Base-by-base conservation (phyloP, 2,329 filamentous ascomycete species). In the Aureobasidium zeae region DNA sequence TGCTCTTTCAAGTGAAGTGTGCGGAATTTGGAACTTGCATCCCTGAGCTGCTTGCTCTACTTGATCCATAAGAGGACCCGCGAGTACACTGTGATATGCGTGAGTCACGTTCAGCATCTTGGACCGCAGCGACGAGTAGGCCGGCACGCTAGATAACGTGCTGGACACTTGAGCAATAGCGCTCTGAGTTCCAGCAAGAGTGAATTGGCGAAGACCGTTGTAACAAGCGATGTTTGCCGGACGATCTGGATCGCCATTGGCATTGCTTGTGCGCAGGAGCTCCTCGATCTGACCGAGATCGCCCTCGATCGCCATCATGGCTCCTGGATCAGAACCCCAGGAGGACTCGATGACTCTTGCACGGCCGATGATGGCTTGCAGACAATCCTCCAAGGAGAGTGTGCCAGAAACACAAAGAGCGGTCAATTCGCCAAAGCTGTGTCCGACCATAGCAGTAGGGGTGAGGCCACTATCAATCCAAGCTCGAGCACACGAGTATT, bases 381-480 rank as follows among this genome's bases (percentile, higher is more conserved):
- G 2, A 11, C 5, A 10, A 11, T 63, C 60, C n/a, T 30, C 45
- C 3, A 47, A 52, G 2, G 58, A 54, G 2, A 66, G 31, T 2
- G 66, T 61, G 2, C 57, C 59, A 12, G 62, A 56, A 5, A 50
- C 51, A 38, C 57, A 42, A 2, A 67, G 44, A 5, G 64, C 64
- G 2, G 62, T 60, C 45, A 64, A 66, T 44, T 66, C 63, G 20
- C 64, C 64, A 3, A 67, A 49, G 38, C 56, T 54, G 44, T 62
- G 59, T 1, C 60, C 60, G 2, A 59, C 44, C 5, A 60, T 54
- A 2, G 51, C 42, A 6, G 36, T 37, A 3, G 58, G 55, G 20
- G 33, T 34, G 4, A 62, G 36, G 10, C 57, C 56, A 5, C 65
- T 50, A 2, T 32, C 30, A 19, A 32, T 32, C 30, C 30, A 32